phyloP scores from a whole-genome alignment of 352 stramenopile genomes.

The Stramenopiles sp. region DNA sequence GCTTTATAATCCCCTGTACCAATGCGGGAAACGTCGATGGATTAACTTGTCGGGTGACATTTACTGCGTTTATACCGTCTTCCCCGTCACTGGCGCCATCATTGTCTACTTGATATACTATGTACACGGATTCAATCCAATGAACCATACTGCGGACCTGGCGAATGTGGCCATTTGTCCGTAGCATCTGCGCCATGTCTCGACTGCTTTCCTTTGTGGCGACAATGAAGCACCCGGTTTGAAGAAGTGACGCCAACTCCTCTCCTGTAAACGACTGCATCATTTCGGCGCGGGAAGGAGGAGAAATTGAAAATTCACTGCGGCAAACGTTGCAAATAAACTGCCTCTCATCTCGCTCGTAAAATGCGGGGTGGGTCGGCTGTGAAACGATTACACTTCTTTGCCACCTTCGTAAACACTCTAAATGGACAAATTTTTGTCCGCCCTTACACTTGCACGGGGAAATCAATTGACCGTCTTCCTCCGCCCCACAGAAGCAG shows the following conservation, averaged over 20 bases:
- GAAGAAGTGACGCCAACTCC: conserved; percentile 27
- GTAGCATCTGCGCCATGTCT: neutral
- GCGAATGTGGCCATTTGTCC: neutral
- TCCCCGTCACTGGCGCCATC: neutral
- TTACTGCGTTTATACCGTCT: neutral
- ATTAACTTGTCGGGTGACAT: neutral
- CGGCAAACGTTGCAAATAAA: conserved; percentile 28
- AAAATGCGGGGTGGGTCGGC: conserved; percentile 28
- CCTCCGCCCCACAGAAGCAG: conserved; percentile 24
- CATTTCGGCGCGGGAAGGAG: conserved; percentile 25
- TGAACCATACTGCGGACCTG: neutral
- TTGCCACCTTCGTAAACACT: conserved; percentile 28
- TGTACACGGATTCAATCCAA: neutral
- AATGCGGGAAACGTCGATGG: neutral
- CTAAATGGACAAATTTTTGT: conserved; percentile 25
- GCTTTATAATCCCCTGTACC: neutral
- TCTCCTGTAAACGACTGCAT: conserved; percentile 28
- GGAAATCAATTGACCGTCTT: conserved; percentile 17
- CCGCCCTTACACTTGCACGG: conserved; percentile 27
- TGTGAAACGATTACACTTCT: conserved; percentile 29
- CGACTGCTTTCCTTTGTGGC: conserved; percentile 12
- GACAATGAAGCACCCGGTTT: conserved; percentile 23
- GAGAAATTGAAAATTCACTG: conserved; percentile 23
- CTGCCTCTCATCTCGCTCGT: conserved; percentile 25
- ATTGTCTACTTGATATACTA: neutral